Evolutionary conservation across 768 basidiomycete species (phyloP), one percentile per base, ranked within the genome.

Genomic region (Lentinula edodes): DNA sequence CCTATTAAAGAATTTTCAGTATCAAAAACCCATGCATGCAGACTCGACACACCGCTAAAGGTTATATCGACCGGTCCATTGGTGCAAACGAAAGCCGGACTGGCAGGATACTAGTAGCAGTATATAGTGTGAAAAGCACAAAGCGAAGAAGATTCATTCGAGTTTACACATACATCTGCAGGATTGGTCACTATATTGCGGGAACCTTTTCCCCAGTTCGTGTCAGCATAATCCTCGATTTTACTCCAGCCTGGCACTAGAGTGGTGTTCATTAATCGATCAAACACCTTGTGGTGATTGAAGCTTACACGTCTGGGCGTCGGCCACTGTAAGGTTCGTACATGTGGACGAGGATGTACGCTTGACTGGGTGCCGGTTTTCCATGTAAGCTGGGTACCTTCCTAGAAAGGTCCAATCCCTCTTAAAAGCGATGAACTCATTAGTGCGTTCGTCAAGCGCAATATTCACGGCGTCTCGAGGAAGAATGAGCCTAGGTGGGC

Each of bases 131-230:
- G 34, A 57, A 45, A 20, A 23, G 23, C 18, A 15, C 32, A 12
- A 5, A 45, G 16, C 42, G 18, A 10, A 32, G 32, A 7, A 57
- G 20, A 54, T 6, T 4, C 16, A 18, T 45, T 6, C 20, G 1
- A 10, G 0, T 36, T 36, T 36, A 52, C 18, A 32, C 55, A 12
- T 42, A 63, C 58, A 13, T 65, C 58, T 8, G 1, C 32, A 35
- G 65, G 63, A 42, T 66, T 64, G 15, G 65, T 62, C 1, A 64
- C 63, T 32, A 66, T 57, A 8, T 62, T 66, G 20, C 58, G 54
- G 8, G 41, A 48, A 9, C 63, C 63, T 3, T n/a, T 62, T 2
- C 65, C 65, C 54, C 58, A 66, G 20, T 51, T 62, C 13, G 64
- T 39, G 36, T 61, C 38, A 6, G 63, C 63, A 46, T 66, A 66